A percentile compares a stretch with the other conserved stretches of the same genome.
phyloP scores from a whole-genome alignment of 2,329 filamentous ascomycete species.

The Microthyrium microscopicum region DNA sequence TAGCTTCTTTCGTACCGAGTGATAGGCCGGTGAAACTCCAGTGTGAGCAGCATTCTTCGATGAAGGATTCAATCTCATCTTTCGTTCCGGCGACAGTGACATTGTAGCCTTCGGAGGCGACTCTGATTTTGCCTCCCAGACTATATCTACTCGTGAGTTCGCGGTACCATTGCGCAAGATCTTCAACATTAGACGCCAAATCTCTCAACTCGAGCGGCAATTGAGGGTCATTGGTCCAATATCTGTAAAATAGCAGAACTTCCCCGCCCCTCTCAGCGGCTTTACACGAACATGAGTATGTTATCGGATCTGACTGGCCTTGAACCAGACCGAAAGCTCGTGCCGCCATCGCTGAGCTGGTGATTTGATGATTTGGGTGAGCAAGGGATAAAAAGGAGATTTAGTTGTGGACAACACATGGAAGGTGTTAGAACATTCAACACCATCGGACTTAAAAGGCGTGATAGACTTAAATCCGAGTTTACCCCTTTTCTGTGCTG shows the following conservation, averaged over 20 bases:
- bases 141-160: constrained; percentile 8
- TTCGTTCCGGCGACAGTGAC: constrained; percentile 13
- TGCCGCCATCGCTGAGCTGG: no score
- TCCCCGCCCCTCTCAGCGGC: constrained; percentile 9
- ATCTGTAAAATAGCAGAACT: constrained; percentile 14
- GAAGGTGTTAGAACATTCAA: no score
- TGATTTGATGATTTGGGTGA: no score
- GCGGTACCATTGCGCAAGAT: constrained; percentile 11
- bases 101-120: constrained; percentile 14
- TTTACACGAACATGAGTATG: constrained; percentile 12
- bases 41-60: constrained; percentile 11
- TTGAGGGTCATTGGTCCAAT: constrained; percentile 11
- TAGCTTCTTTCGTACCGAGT: constrained; percentile 7
- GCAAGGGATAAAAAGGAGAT: no score
- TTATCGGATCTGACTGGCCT: constrained; percentile 11
- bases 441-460: no score
- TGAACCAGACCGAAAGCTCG: constrained; percentile 3
- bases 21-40: constrained; percentile 13
- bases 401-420: no score
- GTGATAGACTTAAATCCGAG: no score
- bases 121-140: constrained; percentile 12
- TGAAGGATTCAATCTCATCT: constrained; percentile 9
- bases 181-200: constrained; percentile 7
- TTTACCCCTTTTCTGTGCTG: no score
- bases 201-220: constrained; percentile 8